These are phyloP conservation scores for Chaetomium globosum DNA, from an alignment of 2,329 filamentous ascomycete species.

Conservation along the genomic window DNA sequence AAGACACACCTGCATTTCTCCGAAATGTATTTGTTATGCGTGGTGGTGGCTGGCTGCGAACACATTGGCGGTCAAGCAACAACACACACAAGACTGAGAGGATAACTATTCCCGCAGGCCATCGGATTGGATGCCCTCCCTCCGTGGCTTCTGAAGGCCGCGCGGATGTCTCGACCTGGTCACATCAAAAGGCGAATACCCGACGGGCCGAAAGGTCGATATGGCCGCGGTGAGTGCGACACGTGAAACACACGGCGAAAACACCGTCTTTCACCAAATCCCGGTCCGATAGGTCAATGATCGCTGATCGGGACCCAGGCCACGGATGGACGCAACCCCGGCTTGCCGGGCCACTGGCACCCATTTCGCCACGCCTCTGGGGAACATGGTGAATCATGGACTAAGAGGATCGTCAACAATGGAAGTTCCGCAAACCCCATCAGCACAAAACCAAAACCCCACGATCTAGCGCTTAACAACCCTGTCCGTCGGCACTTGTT, in stretches of 20 bases:
- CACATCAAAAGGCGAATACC: background rate
- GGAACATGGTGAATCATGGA: conserved; percentile 16
- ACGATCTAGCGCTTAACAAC: background rate
- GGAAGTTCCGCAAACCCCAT: conserved; percentile 8
- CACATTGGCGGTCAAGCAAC: background rate
- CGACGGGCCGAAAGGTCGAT: background rate
- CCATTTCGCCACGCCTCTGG: conserved; percentile 3
- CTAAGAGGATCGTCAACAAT: conserved; percentile 7
- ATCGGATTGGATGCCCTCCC: background rate
- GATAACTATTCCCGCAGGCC: background rate
- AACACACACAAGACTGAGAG: background rate
- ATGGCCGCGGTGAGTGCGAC: conserved; percentile 14
- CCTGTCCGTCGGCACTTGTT: conserved; percentile 5
- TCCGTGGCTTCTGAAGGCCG: background rate
- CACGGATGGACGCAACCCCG: background rate
- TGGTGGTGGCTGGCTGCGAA: background rate
- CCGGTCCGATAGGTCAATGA: conserved; percentile 17
- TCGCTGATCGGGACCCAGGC: conserved; percentile 9
- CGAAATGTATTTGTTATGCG: background rate
- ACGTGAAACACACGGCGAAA: conserved; percentile 18
- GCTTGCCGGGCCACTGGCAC: background rate
- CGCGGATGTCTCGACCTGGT: background rate
- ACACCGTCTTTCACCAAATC: background rate
- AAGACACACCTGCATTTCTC: background rate
- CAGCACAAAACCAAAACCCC: conserved; percentile 7